Evolutionary conservation across 768 basidiomycete species (phyloP), one percentile per base, ranked within the genome.

Genomic region (Scleroderma bovista): DNA sequence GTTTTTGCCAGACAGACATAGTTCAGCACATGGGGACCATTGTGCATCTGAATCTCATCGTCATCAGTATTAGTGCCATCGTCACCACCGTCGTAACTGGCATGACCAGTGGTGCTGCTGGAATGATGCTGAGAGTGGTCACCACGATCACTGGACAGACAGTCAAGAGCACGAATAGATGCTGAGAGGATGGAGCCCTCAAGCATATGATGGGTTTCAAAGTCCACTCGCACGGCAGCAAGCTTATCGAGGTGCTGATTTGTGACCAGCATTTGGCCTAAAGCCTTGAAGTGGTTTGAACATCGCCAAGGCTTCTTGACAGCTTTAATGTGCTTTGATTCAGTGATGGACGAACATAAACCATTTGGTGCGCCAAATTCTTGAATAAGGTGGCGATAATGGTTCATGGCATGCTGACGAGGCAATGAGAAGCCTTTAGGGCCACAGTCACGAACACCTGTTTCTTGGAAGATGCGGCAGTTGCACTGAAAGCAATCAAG

Each of bases 321-420:
- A 20, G 66, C 54, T 7, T 56, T 56, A 17, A 57, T 57, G 8
- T 57, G 55, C 20, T 57, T 58, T 2, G 41, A 48, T 19, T 57
- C 49, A 0, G 52, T 58, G 12, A 58, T 58, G 13, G 56, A 58
- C 1, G 52, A 57, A n/a, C 41, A 42, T 16, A 42, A 3, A 1
- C 65, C 67, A 55, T 66, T 65, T 3, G 57, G 64, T 12, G 63
- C 52, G 0, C 61, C 61, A 51, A 64, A 67, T 2, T 53, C 33
- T 7, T 39, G 44, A 36, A 66, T 66, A 6, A 56, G 45, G 3
- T 23, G 29, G 2, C 4, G 9, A 36, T 68, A 70, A 32, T 71
- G 69, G 1, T 47, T 13, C 8, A 70, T 49, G 0, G 65, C 56
- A 33, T 69, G 69, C 37, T 69, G 67, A 1, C 59, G 53, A 2